phyloP scores from a whole-genome alignment of 805 yeast species.

The Pichia paraexigua region DNA sequence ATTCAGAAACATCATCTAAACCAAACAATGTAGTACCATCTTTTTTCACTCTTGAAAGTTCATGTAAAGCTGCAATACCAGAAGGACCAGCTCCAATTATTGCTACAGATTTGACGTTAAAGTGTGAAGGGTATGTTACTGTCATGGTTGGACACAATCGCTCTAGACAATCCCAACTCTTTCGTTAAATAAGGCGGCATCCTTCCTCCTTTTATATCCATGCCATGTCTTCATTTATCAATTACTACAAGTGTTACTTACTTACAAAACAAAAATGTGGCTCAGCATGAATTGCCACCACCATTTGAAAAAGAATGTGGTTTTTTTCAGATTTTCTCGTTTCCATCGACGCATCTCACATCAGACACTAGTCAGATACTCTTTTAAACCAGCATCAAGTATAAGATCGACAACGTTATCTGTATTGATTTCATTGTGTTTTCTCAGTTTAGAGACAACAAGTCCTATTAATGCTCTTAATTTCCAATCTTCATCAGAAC shows the following conservation, averaged over 20 bases:
- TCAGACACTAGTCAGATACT: background rate
- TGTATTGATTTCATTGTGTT: background rate
- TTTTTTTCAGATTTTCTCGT: too few species aligned
- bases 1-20: conserved; percentile 3
- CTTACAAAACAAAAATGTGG: background rate
- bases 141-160: conserved; percentile 2
- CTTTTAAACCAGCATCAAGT: background rate
- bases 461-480: background rate
- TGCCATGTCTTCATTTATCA: too few species aligned
- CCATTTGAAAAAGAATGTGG: too few species aligned
- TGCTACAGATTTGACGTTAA: conserved; percentile 22
- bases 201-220: background rate
- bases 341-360: background rate
- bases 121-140: background rate
- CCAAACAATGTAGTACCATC: conserved; percentile 24
- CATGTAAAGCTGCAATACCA: conserved; percentile 31
- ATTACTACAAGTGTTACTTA: too few species aligned
- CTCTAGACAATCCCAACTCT: background rate
- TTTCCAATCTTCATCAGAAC: conserved; percentile 3
- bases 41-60: conserved; percentile 24
- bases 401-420: background rate
- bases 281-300: background rate
- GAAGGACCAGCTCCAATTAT: conserved; percentile 39
- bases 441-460: background rate
- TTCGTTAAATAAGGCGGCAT: background rate